Conservation (phyloP, 2,329 filamentous ascomycete genomes). For the Fusarium poae region DNA sequence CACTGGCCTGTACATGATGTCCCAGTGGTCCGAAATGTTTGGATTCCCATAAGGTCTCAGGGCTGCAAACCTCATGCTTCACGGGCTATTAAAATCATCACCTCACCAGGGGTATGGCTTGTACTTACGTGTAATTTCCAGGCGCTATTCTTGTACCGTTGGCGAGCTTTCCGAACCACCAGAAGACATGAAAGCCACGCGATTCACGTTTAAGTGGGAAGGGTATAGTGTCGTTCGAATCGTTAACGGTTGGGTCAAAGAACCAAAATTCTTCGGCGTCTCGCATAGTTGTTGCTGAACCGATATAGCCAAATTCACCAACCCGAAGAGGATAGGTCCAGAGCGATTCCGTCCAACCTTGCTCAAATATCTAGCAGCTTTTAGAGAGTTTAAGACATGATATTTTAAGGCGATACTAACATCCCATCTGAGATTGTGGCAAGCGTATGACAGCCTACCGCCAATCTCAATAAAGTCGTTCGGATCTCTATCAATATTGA, state of each 20-base stretch:
- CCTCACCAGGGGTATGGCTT: background rate
- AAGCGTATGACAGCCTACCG: slow-evolving; percentile 51
- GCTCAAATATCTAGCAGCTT: slow-evolving; percentile 54
- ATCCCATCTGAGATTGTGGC: slow-evolving; percentile 55
- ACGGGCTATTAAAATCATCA: slow-evolving; percentile 16
- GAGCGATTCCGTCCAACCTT: slow-evolving; percentile 54
- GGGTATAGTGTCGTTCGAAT: slow-evolving; percentile 55
- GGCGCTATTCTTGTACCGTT: slow-evolving; percentile 58
- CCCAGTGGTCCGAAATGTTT: slow-evolving; percentile 58
- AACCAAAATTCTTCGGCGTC: slow-evolving; percentile 51
- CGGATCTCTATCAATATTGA: slow-evolving; percentile 47
- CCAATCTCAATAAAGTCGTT: slow-evolving; percentile 52
- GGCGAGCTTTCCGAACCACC: slow-evolving; percentile 60
- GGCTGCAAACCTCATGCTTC: slow-evolving; percentile 58
- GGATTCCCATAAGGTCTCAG: slow-evolving; percentile 59
- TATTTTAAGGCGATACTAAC: slow-evolving; percentile 40
- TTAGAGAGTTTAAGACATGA: background rate
- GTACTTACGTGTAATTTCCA: slow-evolving; percentile 58
- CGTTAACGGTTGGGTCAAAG: slow-evolving; percentile 54
- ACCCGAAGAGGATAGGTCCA: slow-evolving; percentile 59
- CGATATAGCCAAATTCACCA: slow-evolving; percentile 58
- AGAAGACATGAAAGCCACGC: slow-evolving; percentile 53
- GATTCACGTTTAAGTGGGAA: slow-evolving; percentile 55
- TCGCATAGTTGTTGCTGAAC: slow-evolving; percentile 58
- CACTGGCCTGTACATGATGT: slow-evolving; percentile 53